These are phyloP conservation scores for Panicum virgatum DNA, from an alignment of 202 grass and related monocot species.

Conservation along the genomic window DNA sequence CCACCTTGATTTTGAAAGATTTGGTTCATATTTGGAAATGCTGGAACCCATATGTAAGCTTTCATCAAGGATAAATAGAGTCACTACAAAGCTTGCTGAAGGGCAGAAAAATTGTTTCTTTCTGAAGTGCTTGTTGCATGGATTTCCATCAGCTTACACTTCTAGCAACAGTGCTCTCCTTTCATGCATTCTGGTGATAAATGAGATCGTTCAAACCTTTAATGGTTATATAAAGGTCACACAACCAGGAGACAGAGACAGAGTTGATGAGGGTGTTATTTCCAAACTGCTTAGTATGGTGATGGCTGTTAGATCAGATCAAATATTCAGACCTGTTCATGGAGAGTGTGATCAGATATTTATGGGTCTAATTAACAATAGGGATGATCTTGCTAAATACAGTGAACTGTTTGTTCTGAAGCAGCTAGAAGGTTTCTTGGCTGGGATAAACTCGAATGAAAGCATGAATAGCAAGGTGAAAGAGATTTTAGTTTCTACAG, in stretches of 20 bases:
- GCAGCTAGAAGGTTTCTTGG: slow-evolving; percentile 82
- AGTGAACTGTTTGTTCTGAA: slow-evolving; percentile 74
- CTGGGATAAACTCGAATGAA: slow-evolving; percentile 51
- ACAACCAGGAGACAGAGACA: slow-evolving; percentile 33
- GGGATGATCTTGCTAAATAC: slow-evolving; percentile 67
- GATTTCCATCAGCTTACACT: slow-evolving; percentile 67
- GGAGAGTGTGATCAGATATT: slow-evolving; percentile 71
- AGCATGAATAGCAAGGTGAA: slow-evolving; percentile 42
- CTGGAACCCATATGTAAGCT: slow-evolving; percentile 64
- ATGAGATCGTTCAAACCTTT: slow-evolving; percentile 63
- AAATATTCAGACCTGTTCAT: slow-evolving; percentile 61
- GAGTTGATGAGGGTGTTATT: slow-evolving; percentile 50
- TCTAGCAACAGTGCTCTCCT: slow-evolving; percentile 71
- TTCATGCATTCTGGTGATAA: slow-evolving; percentile 85
- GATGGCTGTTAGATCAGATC: slow-evolving; percentile 73
- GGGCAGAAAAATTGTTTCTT: slow-evolving; percentile 45
- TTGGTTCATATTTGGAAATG: slow-evolving; percentile 57
- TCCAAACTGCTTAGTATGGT: slow-evolving; percentile 63
- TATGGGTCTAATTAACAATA: slow-evolving; percentile 57
- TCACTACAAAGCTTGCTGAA: slow-evolving; percentile 48
- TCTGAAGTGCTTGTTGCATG: slow-evolving; percentile 76
- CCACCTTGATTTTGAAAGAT: slow-evolving; percentile 53
- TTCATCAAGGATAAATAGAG: slow-evolving; percentile 66
- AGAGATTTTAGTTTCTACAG: slow-evolving; percentile 64
- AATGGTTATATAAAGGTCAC: slow-evolving; percentile 69